A percentile compares a stretch with the other conserved stretches of the same genome.
Conservation (phyloP, 805 yeast species). For the Wickerhamomyces strasburgensis region DNA sequence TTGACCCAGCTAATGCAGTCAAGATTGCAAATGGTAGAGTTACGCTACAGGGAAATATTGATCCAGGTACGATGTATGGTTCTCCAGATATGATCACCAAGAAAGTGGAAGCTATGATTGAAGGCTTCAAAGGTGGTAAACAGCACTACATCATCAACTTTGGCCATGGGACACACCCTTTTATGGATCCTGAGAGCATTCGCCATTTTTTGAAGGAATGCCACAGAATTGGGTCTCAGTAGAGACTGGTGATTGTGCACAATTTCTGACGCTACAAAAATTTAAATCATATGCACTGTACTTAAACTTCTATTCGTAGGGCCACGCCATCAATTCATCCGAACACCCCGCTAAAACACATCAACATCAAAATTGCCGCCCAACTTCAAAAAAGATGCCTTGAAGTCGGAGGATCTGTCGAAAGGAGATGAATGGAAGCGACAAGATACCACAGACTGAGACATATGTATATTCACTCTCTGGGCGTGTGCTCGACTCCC, state of each 20-base stretch:
- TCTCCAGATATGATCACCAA: slow-evolving; percentile 70
- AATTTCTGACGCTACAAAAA: no score
- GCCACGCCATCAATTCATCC: no score
- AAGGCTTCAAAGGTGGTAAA: slow-evolving; percentile 92
- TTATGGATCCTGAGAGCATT: slow-evolving; percentile 90
- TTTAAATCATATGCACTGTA: no score
- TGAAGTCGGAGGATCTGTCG: no score
- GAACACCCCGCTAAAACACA: no score
- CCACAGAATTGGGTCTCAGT: slow-evolving; percentile 65
- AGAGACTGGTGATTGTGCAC: no score
- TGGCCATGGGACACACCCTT: slow-evolving; percentile 98
- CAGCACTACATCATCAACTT: slow-evolving; percentile 87
- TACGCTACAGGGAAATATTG: slow-evolving; percentile 89
- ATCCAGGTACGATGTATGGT: slow-evolving; percentile 94
- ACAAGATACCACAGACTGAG: no score
- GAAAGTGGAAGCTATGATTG: slow-evolving; percentile 84
- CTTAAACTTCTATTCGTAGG: no score
- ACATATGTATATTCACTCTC: slow-evolving; percentile 47
- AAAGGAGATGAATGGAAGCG: no score
- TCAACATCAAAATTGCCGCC: no score
- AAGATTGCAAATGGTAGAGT: slow-evolving; percentile 69
- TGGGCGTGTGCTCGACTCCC: slow-evolving; percentile 35
- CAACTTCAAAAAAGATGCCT: no score
- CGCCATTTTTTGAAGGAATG: slow-evolving; percentile 82
- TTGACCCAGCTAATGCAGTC: slow-evolving; percentile 81